phyloP scores from a whole-genome alignment of 192 early-diverging fungal genomes.

The Rhizoclosmatium sp. region DNA sequence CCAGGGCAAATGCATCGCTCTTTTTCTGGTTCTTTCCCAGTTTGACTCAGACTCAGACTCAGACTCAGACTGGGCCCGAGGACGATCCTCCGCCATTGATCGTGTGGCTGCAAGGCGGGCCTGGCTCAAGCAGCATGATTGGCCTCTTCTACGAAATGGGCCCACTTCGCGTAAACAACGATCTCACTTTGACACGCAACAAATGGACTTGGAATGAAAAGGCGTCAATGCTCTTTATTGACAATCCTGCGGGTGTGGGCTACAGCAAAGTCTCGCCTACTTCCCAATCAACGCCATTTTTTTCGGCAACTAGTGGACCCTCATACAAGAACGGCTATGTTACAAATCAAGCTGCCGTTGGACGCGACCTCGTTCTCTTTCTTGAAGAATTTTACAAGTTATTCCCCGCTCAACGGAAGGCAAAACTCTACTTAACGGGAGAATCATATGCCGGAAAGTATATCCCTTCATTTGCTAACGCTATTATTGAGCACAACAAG shows the following conservation, averaged over 20 bases:
- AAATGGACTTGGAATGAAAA: slow-evolving; percentile 71
- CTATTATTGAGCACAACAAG: slow-evolving; percentile 68
- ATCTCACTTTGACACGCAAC: slow-evolving; percentile 60
- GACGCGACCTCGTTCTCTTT: slow-evolving; percentile 72
- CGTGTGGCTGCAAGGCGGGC: slow-evolving; percentile 86
- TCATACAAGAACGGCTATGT: slow-evolving; percentile 65
- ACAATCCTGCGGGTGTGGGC: slow-evolving; percentile 86
- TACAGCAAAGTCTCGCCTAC: slow-evolving; percentile 44
- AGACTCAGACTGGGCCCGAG: slow-evolving; percentile 47
- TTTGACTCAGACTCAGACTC: slow-evolving; percentile 40
- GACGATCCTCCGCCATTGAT: slow-evolving; percentile 67
- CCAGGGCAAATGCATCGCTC: slow-evolving; percentile 5
- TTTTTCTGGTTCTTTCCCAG: slow-evolving; percentile 87
- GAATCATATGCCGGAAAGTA: slow-evolving; percentile 67
- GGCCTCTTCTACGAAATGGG: slow-evolving; percentile 80
- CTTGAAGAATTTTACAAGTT: slow-evolving; percentile 74
- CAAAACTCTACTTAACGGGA: slow-evolving; percentile 73
- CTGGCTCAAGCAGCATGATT: slow-evolving; percentile 82
- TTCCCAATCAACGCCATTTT: neutral
- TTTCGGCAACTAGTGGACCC: neutral
- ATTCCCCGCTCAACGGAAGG: slow-evolving; percentile 66
- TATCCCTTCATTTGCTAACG: slow-evolving; percentile 72
- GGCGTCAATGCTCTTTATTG: slow-evolving; percentile 79
- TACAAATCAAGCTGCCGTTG: slow-evolving; percentile 72
- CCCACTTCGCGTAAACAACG: slow-evolving; percentile 63